These are phyloP conservation scores for Vaccinium darrowii DNA, from an alignment of 148 eudicot species.

Conservation along the genomic window DNA sequence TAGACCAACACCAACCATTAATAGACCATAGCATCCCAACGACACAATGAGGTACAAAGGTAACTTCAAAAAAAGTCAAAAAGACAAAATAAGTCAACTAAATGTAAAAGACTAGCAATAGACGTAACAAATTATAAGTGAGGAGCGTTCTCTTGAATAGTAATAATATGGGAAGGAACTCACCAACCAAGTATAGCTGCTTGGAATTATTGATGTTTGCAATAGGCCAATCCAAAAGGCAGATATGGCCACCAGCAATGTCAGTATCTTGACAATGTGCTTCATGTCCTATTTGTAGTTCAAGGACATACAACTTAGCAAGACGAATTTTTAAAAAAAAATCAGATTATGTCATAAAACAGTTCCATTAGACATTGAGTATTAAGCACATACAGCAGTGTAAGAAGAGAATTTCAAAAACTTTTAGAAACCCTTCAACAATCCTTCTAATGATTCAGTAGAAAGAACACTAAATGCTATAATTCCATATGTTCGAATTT, in stretches of 20 bases:
- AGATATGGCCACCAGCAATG: constrained; percentile 64
- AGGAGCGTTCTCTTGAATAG: neutral
- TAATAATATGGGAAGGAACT: constrained; percentile 21
- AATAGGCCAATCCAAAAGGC: constrained; percentile 77
- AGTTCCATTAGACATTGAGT: neutral
- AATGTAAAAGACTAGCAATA: neutral
- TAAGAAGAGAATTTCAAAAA: neutral
- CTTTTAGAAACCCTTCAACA: neutral
- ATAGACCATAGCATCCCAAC: constrained; percentile 83
- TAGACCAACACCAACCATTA: constrained; percentile 84
- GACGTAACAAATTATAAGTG: neutral
- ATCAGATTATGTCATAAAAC: neutral
- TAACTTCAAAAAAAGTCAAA: constrained; percentile 39
- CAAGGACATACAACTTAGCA: neutral
- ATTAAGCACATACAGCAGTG: neutral
- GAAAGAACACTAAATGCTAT: neutral
- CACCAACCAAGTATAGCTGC: constrained; percentile 89
- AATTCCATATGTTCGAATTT: neutral
- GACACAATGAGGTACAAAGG: constrained; percentile 79
- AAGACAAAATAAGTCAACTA: neutral
- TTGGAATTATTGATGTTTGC: constrained; percentile 58
- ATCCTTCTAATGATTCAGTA: neutral
- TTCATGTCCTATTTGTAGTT: constrained; percentile 48
- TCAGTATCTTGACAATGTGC: constrained; percentile 82
- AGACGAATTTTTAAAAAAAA: neutral